Evolutionary conservation across 148 eudicot species (phyloP), one percentile per base, ranked within the genome.

Genomic region (Tetragonia tetragonoides): DNA sequence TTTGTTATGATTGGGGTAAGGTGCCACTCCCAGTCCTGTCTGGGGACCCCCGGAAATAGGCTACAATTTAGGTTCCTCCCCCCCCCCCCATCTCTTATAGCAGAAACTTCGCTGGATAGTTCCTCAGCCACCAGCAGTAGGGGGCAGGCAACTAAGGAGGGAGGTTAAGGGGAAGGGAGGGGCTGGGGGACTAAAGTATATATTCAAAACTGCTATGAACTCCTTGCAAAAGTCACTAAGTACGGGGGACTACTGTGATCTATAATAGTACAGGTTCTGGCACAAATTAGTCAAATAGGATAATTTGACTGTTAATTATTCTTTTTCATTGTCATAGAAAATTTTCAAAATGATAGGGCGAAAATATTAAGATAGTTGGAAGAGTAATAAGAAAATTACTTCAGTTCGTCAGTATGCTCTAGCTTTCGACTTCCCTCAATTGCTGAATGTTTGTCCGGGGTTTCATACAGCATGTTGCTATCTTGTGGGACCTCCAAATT

Each of bases 381-480:
- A 47, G 42, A 57, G 24, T 6, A 15, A 73, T 42, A 53, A 78
- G 68, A 73, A 72, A 56, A 75, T 79, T 86, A 86, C 88, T 68
- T 83, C 69, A 86, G 67, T 68, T 83, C 86, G 20, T 86, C 81
- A 0, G 83, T 83, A 70, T 86, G 88, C 77, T 83, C 86, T 42
- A 83, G 70, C 72, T 83, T 83, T 75, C 86, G 80, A 70, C 86
- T 81, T 81, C 86, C 88, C 63, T 81, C 83, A 68, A 83, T 81
- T 15, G 81, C 83, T 47, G 86, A 86, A 49, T 75, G 70, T 72
- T 81, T 83, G 39, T 83, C 88, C 4, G 65, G 80, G 49, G 83
- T 81, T 68, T 86, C 86, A 84, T 75, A 84, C 20, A 83, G 79
- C 47, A 86, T 75, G 74, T 49, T 64, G 62, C 85, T 77, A 42